phyloP scores from a whole-genome alignment of 2,329 filamentous ascomycete genomes.

The Nigrograna mackinnonii region DNA sequence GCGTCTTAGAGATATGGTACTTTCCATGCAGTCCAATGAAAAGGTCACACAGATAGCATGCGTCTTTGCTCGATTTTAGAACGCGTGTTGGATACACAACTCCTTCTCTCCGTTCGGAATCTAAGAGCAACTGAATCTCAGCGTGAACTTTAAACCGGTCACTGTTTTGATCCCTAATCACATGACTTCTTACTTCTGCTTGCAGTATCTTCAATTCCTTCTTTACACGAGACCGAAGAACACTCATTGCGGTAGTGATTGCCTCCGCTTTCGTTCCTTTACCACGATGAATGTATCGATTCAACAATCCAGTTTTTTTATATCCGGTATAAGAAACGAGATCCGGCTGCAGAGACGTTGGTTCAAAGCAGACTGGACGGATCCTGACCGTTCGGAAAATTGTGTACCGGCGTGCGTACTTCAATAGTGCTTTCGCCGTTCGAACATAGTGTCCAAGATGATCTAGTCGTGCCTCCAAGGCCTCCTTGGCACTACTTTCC shows the following conservation, averaged over 20 bases:
- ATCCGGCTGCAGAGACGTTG: too few relatives aligned
- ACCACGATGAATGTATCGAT: too few relatives aligned
- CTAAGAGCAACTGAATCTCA: slow-evolving; percentile 53
- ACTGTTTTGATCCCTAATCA: neutral
- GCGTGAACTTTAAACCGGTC: slow-evolving; percentile 44
- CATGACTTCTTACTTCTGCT: too few relatives aligned
- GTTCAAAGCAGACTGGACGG: neutral
- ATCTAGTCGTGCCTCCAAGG: slow-evolving; percentile 1
- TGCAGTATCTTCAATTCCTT: too few relatives aligned
- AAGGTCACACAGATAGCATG: slow-evolving; percentile 56
- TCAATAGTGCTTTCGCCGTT: slow-evolving; percentile 4
- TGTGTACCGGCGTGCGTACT: slow-evolving; percentile 2
- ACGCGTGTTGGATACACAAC: slow-evolving; percentile 40
- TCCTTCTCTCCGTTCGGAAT: slow-evolving; percentile 40
- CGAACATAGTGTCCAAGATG: slow-evolving; percentile 9
- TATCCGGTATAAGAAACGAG: too few relatives aligned
- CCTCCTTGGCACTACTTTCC: slow-evolving; percentile 4
- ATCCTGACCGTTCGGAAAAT: slow-evolving; percentile 9
- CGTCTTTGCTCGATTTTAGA: slow-evolving; percentile 54
- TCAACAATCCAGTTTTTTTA: too few relatives aligned
- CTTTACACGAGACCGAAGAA: too few relatives aligned
- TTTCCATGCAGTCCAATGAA: slow-evolving; percentile 47
- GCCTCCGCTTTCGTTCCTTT: too few relatives aligned
- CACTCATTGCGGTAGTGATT: too few relatives aligned
- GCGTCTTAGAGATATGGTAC: slow-evolving; percentile 45